phyloP scores from a whole-genome alignment of 192 early-diverging fungal species.

The Coemansia sp. region DNA sequence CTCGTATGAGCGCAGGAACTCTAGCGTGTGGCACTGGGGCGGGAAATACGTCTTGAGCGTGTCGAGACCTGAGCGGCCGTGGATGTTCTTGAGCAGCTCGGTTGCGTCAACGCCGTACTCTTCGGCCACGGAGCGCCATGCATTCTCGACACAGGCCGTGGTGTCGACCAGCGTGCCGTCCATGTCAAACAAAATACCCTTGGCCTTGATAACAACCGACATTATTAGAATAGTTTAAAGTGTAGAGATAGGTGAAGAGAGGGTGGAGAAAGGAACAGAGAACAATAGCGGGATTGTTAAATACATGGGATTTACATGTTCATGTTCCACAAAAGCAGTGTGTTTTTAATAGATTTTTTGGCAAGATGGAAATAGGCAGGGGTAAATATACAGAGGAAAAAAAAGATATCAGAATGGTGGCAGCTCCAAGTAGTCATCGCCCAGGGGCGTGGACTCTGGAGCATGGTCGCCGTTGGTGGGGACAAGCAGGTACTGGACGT shows the following conservation, averaged over 20 bases:
- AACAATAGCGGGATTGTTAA: neutral
- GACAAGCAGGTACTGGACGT: conserved; percentile 57
- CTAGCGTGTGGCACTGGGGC: conserved; percentile 10
- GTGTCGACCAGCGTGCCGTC: conserved; percentile 50
- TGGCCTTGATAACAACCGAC: conserved; percentile 17
- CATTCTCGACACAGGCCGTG: conserved; percentile 30
- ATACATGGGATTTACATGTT: neutral
- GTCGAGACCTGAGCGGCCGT: conserved; percentile 32
- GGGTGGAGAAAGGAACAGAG: neutral
- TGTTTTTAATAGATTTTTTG: neutral
- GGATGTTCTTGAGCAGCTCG: conserved; percentile 15
- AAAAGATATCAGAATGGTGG: neutral
- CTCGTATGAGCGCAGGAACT: conserved; percentile 20
- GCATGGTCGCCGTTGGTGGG: conserved; percentile 4
- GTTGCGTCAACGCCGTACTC: conserved; percentile 23
- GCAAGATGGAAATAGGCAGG: neutral
- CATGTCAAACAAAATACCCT: conserved; percentile 46
- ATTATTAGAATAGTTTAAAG: neutral
- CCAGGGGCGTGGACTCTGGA: neutral
- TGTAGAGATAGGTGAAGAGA: neutral
- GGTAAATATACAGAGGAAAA: neutral
- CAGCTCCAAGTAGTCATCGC: neutral
- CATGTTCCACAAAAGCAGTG: neutral
- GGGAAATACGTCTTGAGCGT: conserved; percentile 35
- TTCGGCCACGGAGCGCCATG: conserved; percentile 20